Evolutionary conservation across 345 rosid species (phyloP).

Genomic region (Eucalyptus cloeziana): DNA sequence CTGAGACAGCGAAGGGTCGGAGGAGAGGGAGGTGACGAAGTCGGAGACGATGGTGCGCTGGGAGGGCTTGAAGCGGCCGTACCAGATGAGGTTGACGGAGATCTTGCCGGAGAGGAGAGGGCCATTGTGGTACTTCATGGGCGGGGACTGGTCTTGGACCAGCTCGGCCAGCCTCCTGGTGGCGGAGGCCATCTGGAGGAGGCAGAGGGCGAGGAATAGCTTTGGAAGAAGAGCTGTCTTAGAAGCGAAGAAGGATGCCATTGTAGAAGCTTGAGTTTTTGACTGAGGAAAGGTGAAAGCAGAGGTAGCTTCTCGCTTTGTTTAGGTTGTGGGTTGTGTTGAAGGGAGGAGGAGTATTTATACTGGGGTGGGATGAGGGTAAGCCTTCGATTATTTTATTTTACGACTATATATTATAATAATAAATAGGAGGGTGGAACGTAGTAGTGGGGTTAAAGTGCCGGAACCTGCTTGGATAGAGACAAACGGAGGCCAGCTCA

Average conservation of each 20-base stretch:
- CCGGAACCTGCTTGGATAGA: neutral
- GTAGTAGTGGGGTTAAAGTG: neutral
- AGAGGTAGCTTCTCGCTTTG: neutral
- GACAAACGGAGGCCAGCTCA: neutral
- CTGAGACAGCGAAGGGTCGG: constrained; percentile 1
- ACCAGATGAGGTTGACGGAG: constrained; percentile 67
- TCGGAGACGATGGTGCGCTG: constrained; percentile 57
- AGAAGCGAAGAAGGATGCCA: neutral
- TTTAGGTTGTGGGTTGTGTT: neutral
- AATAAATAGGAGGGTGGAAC: neutral
- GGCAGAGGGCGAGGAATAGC: neutral
- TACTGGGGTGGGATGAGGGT: neutral
- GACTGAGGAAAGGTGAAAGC: neutral
- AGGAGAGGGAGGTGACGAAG: constrained; percentile 38
- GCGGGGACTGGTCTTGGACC: constrained; percentile 14
- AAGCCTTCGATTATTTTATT: neutral
- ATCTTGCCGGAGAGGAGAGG: constrained; percentile 58
- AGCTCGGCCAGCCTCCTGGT: constrained; percentile 14
- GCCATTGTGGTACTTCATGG: constrained; percentile 57
- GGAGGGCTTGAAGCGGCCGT: constrained; percentile 61
- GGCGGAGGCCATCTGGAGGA: constrained; percentile 1
- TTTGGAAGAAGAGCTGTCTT: neutral
- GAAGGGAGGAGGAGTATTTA: neutral
- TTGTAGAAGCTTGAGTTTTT: neutral
- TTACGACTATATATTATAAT: neutral